Evolutionary conservation across 768 basidiomycete species (phyloP).

Genomic region (Collybiopsis luxurians): DNA sequence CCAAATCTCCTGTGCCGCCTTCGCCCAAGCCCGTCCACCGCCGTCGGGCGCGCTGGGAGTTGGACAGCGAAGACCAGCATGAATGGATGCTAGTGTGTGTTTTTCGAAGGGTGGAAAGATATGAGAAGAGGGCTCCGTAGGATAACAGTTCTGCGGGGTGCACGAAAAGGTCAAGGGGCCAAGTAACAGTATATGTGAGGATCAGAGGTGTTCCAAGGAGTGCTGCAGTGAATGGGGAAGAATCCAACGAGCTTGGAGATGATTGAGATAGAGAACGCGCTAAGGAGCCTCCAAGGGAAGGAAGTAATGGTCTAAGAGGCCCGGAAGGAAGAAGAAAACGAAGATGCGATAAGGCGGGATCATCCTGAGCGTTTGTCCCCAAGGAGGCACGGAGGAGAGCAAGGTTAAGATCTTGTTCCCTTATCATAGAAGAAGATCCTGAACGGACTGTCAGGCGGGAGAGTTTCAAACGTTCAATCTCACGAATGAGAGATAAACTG

Average conservation of each 20-base stretch:
- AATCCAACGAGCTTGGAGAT: constrained; percentile 28
- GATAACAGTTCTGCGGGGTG: constrained; percentile 68
- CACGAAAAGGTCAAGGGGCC: constrained; percentile 91
- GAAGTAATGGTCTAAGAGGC: constrained; percentile 77
- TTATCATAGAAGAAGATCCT: constrained; percentile 71
- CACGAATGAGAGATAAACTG: constrained; percentile 76
- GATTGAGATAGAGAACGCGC: constrained; percentile 34
- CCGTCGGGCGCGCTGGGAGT: constrained; percentile 78
- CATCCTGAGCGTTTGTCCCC: constrained; percentile 86
- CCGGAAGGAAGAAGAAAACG: constrained; percentile 79
- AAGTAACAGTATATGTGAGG: constrained; percentile 69
- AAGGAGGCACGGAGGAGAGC: constrained; percentile 85
- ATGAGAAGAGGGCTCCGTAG: constrained; percentile 78
- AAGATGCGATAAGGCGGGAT: constrained; percentile 69
- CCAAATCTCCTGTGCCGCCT: constrained; percentile 79
- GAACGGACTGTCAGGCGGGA: constrained; percentile 70
- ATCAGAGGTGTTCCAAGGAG: constrained; percentile 77
- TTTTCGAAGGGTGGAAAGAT: constrained; percentile 80
- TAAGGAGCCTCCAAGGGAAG: constrained; percentile 52
- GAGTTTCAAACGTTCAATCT: constrained; percentile 81
- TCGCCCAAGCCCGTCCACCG: constrained; percentile 87
- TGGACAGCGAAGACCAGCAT: constrained; percentile 85
- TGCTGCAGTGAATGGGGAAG: constrained; percentile 63
- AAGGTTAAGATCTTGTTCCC: constrained; percentile 87
- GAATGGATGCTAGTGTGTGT: constrained; percentile 77